A percentile compares a stretch with the other conserved stretches of the same genome.
These are phyloP conservation scores for Aristolochia californica DNA, from an alignment of 164 flowering plant species.

Conservation along the genomic window DNA sequence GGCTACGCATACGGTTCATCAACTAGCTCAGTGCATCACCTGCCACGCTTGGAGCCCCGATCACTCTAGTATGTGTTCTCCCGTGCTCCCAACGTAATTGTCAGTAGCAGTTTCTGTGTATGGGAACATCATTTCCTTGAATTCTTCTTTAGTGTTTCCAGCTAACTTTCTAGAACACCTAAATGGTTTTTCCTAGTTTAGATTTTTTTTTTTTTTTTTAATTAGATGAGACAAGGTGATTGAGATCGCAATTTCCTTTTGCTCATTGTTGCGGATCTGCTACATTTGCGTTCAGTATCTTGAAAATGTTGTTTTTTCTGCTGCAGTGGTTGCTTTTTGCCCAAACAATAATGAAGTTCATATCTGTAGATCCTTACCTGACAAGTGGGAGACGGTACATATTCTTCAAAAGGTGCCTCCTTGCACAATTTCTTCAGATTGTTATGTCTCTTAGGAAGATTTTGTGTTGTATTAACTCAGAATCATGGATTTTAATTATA, in stretches of 20 bases:
- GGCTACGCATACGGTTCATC: constrained; percentile 41
- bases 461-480: too few relatives aligned
- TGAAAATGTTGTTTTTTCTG: background rate
- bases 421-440: too few relatives aligned
- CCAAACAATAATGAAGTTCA: constrained; percentile 91
- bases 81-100: too few relatives aligned
- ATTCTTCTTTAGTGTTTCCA: background rate
- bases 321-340: constrained; percentile 83
- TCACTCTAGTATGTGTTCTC: constrained; percentile 50
- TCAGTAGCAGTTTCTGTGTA: background rate
- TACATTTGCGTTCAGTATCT: background rate
- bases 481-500: too few relatives aligned
- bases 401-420: constrained; percentile 72
- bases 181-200: background rate
- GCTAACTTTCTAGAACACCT: background rate
- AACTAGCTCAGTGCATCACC: constrained; percentile 77
- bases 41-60: constrained; percentile 98
- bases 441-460: too few relatives aligned
- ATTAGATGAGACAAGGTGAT: too few relatives aligned
- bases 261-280: background rate
- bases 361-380: constrained; percentile 46
- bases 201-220: too few relatives aligned
- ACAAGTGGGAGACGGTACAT: constrained; percentile 82
- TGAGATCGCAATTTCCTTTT: background rate
- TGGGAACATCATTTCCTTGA: background rate